phyloP scores from a whole-genome alignment of 2,329 filamentous ascomycete genomes.

The Phyllachora maydis region DNA sequence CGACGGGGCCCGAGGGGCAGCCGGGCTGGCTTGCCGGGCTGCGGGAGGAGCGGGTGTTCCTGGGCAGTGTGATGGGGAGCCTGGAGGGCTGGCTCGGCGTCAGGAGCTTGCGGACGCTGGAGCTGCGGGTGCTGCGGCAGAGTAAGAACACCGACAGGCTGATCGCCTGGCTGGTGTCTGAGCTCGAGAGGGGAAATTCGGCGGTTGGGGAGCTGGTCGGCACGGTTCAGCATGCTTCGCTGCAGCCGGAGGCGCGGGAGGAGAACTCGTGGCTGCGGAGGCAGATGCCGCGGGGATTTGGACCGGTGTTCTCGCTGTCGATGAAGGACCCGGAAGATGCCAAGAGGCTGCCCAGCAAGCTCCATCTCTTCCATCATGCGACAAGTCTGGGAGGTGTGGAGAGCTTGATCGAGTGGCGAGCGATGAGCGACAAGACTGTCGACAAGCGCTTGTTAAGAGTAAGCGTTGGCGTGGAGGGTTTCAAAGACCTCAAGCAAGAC shows the following conservation, averaged over 20 bases:
- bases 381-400: conserved; percentile 89
- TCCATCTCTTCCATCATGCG: conserved; percentile 79
- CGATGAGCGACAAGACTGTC: conserved; percentile 61
- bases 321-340: conserved; percentile 42
- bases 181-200: conserved; percentile 14
- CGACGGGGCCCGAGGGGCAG: no score
- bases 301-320: conserved; percentile 66
- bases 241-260: conserved; percentile 45
- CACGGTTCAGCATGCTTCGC: conserved; percentile 42
- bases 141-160: conserved; percentile 47
- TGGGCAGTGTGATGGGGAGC: conserved; percentile 74
- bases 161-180: conserved; percentile 47
- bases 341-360: conserved; percentile 50
- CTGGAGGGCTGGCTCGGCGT: conserved; percentile 87
- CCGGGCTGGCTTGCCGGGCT: conserved; percentile 35
- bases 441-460: conserved; percentile 57
- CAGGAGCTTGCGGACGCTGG: conserved; percentile 66
- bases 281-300: conserved; percentile 86
- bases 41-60: conserved; percentile 45
- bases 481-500: conserved; percentile 68
- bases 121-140: conserved; percentile 63
- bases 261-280: conserved; percentile 49
- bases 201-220: conserved; percentile 6
- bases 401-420: conserved; percentile 89
- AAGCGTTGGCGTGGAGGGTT: conserved; percentile 71